Conservation (phyloP, 768 basidiomycete species). For the Gloeostereum incarnatum region DNA sequence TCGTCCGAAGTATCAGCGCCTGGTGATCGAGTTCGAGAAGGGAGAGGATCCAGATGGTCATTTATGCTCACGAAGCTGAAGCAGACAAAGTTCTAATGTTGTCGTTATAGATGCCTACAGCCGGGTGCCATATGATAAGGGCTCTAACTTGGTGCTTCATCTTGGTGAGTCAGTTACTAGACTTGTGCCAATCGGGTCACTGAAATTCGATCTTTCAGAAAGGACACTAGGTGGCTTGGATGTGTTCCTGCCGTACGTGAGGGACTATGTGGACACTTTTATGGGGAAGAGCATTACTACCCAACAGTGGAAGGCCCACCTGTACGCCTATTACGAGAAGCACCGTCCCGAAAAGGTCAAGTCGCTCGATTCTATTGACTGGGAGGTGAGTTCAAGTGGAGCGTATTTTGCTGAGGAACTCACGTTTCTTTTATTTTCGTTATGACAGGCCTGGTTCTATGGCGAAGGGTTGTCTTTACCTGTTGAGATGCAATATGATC, state of each 20-base stretch:
- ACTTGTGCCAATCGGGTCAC: not conserved
- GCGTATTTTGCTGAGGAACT: not conserved
- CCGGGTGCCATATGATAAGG: slow-evolving; percentile 80
- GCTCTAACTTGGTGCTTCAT: slow-evolving; percentile 79
- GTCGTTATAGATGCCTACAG: slow-evolving; percentile 29
- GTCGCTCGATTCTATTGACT: slow-evolving; percentile 61
- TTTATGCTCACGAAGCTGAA: too few species aligned
- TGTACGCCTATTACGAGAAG: slow-evolving; percentile 60
- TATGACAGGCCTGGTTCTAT: slow-evolving; percentile 63
- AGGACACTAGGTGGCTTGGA: slow-evolving; percentile 73
- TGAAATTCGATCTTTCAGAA: slow-evolving; percentile 29
- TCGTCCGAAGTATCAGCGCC: slow-evolving; percentile 66
- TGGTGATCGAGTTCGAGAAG: slow-evolving; percentile 65
- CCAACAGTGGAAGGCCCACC: slow-evolving; percentile 72
- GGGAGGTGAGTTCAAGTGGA: slow-evolving; percentile 47
- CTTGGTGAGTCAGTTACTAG: slow-evolving; percentile 43
- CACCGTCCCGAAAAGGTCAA: slow-evolving; percentile 52
- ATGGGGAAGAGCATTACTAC: slow-evolving; percentile 80
- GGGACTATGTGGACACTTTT: slow-evolving; percentile 75
- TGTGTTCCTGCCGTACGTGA: slow-evolving; percentile 76
- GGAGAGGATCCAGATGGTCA: slow-evolving; percentile 78
- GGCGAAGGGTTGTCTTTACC: slow-evolving; percentile 73
- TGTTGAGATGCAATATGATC: slow-evolving; percentile 67
- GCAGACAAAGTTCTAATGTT: slow-evolving; percentile 13
- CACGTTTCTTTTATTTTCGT: not conserved